phyloP scores from a whole-genome alignment of 441 rosid species.

The Gossypium laxum region DNA sequence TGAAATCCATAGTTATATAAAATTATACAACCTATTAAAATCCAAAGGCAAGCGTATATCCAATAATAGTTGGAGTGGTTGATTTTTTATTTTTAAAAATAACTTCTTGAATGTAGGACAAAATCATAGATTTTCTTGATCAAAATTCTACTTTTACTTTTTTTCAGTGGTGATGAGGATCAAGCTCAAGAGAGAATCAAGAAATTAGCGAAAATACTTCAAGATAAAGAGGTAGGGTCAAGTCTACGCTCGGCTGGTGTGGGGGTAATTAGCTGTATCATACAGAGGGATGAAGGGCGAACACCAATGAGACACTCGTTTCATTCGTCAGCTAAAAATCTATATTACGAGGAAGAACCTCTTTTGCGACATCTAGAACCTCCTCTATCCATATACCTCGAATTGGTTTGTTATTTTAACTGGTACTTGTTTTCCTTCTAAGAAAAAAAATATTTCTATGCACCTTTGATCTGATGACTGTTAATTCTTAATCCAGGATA shows the following conservation, averaged over 20 bases:
- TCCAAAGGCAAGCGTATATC: background rate
- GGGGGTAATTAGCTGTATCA: slow-evolving; percentile 86
- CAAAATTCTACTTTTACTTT: slow-evolving; percentile 2
- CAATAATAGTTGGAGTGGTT: background rate
- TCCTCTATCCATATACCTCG: slow-evolving; percentile 89
- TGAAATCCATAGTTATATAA: slow-evolving; percentile 4
- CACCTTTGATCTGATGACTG: slow-evolving; percentile 14
- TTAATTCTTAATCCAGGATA: slow-evolving; percentile 50
- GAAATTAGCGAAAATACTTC: slow-evolving; percentile 88
- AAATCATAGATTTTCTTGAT: slow-evolving; percentile 2
- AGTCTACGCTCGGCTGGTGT: slow-evolving; percentile 75
- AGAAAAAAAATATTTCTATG: background rate
- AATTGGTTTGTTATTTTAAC: slow-evolving; percentile 53
- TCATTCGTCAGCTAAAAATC: slow-evolving; percentile 79
- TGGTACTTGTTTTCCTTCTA: slow-evolving; percentile 3
- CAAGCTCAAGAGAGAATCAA: slow-evolving; percentile 94
- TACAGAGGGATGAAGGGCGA: slow-evolving; percentile 96
- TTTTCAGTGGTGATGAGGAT: slow-evolving; percentile 94
- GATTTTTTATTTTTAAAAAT: background rate
- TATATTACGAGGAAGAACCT: slow-evolving; percentile 80
- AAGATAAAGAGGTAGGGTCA: slow-evolving; percentile 65
- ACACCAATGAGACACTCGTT: slow-evolving; percentile 96
- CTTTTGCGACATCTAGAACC: slow-evolving; percentile 91
- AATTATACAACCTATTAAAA: slow-evolving; percentile 1
- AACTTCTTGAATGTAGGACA: background rate